These are phyloP conservation scores for Moelleriella libera DNA, from an alignment of 2,329 filamentous ascomycete genomes.

Conservation along the genomic window DNA sequence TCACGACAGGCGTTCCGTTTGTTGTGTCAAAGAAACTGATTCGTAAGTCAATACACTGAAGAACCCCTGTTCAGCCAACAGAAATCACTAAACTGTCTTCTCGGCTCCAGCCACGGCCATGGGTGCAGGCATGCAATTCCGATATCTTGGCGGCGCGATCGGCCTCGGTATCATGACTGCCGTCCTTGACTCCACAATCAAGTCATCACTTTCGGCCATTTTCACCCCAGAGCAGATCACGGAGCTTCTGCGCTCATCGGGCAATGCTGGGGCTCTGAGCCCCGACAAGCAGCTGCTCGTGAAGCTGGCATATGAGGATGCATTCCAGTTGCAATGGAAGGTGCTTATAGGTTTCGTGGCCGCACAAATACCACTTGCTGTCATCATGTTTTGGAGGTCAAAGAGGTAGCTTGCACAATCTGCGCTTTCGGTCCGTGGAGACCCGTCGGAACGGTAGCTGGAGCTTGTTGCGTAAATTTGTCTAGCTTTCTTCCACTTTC, in stretches of 20 bases:
- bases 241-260: background rate
- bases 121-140: background rate
- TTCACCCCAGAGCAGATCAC: background rate
- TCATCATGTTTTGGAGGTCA: background rate
- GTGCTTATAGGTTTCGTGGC: background rate
- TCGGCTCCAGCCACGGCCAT: background rate
- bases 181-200: background rate
- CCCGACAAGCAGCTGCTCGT: background rate
- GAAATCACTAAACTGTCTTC: background rate
- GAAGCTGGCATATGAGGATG: background rate
- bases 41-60: background rate
- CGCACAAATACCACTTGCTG: background rate
- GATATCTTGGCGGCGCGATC: background rate
- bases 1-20: background rate
- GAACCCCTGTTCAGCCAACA: background rate
- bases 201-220: background rate
- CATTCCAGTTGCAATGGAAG: background rate
- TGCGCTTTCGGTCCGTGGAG: background rate
- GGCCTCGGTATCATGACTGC: background rate
- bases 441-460: background rate
- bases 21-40: background rate
- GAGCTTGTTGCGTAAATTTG: background rate
- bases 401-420: background rate
- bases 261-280: background rate
- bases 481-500: background rate